Evolutionary conservation across 805 yeast genomes (phyloP).

Genomic region (Candida oleophila): DNA sequence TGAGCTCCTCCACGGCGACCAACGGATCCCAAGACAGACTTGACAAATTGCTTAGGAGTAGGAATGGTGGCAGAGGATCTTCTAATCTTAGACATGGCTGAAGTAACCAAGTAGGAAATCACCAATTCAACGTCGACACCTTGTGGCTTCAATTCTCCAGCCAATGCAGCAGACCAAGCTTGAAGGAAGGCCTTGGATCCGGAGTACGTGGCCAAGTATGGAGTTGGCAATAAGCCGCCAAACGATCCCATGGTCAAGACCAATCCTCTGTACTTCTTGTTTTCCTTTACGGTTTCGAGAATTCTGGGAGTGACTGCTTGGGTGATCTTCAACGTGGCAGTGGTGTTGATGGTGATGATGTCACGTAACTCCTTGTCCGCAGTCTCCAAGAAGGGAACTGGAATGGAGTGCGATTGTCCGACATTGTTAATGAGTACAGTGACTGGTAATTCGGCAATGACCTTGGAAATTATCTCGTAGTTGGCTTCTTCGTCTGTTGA

Average conservation of each 20-base stretch:
- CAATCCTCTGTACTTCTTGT: constrained; percentile 57
- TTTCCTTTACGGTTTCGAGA: constrained; percentile 45
- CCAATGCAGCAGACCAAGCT: constrained; percentile 85
- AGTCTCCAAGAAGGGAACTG: constrained; percentile 89
- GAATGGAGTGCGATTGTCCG: constrained; percentile 92
- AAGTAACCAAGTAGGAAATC: constrained; percentile 85
- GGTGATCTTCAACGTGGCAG: constrained; percentile 81
- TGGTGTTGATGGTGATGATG: constrained; percentile 82
- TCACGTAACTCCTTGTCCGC: constrained; percentile 67
- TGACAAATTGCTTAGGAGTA: constrained; percentile 75
- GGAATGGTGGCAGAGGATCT: constrained; percentile 77
- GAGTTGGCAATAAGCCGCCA: constrained; percentile 92
- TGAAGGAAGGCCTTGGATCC: constrained; percentile 96
- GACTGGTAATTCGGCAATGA: constrained; percentile 55
- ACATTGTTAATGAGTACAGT: constrained; percentile 87
- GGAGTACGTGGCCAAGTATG: constrained; percentile 87
- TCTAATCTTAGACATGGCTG: constrained; percentile 93
- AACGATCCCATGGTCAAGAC: constrained; percentile 95
- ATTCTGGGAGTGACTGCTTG: constrained; percentile 76
- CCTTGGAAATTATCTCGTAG: constrained; percentile 50
- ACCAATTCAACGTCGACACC: constrained; percentile 85
- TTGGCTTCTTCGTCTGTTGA: constrained; percentile 58
- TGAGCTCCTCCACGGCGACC: constrained; percentile 94
- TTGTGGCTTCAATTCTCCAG: constrained; percentile 71
- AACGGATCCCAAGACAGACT: constrained; percentile 60